Base-by-base conservation (phyloP, 176 grass and related monocot species). In the Thinopyrum elongatum region DNA sequence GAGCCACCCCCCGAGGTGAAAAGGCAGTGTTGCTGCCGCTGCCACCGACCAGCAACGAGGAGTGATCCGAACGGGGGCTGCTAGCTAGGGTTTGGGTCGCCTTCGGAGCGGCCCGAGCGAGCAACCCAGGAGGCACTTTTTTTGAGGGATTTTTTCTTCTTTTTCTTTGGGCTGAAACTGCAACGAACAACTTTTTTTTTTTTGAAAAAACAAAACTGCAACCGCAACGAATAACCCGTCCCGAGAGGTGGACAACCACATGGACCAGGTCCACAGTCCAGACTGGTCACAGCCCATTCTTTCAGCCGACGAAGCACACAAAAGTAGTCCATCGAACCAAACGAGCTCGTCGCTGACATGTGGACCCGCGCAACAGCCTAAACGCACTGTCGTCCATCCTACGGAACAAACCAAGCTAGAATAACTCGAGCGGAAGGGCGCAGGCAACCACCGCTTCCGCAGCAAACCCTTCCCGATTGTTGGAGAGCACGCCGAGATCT, bases 401-500 rank as follows among this genome's bases (percentile, higher is more conserved):
- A 75, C 15, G 15, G 72, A 75, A 27, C 42, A 75, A 51, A 75
- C 42, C 72, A 51, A 51, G 72, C 42, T 51, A 51, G 42, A 75
- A 75, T 75, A 75, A 75, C 72, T 51, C 72, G 25, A 51, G 42
- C 72, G 3, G 72, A 75, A 75, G 72, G 14, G 2, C 71, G 41
- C 42, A 44, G 42, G 38, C 72, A 75, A 75, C 72, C 72, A 75
- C 72, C 42, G 28, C 72, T 75, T 47, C 41, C 5, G 41, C 71
- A 49, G 71, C 71, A 74, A 74, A 74, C 41, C 71, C 41, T 74
- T 75, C 72, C 72, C 42, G 42, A 75, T 51, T 30, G 44, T 75
- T 75, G 42, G 72, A 75, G 10, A 76, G 28, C 46, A 76, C 74
- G 27, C 74, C 74, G 27, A 76, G 74, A 76, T 78, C 61, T 62